Base-by-base conservation (phyloP, 148 eudicot genomes). In the Oxyria digyna region DNA sequence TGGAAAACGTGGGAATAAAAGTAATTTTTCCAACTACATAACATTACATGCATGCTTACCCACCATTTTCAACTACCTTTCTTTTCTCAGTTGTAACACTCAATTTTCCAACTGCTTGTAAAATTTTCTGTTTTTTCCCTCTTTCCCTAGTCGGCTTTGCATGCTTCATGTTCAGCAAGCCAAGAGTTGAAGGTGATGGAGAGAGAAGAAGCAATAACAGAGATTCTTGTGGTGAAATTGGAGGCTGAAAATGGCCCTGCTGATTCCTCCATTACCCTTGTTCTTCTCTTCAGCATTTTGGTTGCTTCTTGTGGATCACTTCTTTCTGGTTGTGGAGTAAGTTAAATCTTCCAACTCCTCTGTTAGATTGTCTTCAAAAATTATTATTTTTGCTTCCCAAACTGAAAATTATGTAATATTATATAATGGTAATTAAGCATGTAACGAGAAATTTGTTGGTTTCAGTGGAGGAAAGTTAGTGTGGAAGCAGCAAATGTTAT, bases 311-410 rank as follows among this genome's bases (percentile, higher is more conserved):
- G 75, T 73, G 82, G 84, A 20, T 78, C 84, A 67, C 73, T 78
- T 7, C 8, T 72, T 20, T 63, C 32, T 33, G 87, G 87, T 8
- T 78, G 38, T 74, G 79, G 77, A 63, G 87, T 84, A 71, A 76
- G 78, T 75, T 31, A 5, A 6, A 14, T 66, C 29, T 38, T 21
- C 29, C 18, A 15, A 59, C 13, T 33, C 15, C 18, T 2, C 68
- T 20, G 1, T 64, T 26, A 15, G 23, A 21, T 27, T 27, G 4
- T 33, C 37, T 33, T 33, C 37, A 33, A 33, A 33, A 33, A 33
- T 2, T 2, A 2, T 55, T 23, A 8, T 40, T 55, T 55, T 43
- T 17, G 14, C 0, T n/a, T 7, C 17, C n/a, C n/a, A n/a, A n/a
- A n/a, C n/a, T n/a, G n/a, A n/a, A n/a, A n/a, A n/a, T n/a, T n/a